Base-by-base conservation (phyloP, 108 stramenopile species). In the Mediolabrus comicus region DNA sequence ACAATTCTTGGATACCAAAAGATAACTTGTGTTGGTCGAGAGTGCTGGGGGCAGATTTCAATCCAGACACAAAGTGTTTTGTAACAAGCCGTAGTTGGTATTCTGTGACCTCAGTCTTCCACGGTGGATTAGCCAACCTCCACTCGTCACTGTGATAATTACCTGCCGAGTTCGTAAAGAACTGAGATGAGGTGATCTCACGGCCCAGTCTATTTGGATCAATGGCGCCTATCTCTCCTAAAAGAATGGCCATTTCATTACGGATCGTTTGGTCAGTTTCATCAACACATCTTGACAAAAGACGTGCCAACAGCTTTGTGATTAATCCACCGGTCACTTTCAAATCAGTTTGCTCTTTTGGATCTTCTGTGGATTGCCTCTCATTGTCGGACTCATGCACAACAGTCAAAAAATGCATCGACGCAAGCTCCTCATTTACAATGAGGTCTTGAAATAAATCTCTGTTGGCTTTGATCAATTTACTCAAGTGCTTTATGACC, bases 181-280 rank as follows among this genome's bases (percentile, higher is more conserved):
- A 66, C 52, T 79, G 83, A 30, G 73, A 72, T 43, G 59, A 60
- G 4, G 57, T 68, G 25, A 64, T 76, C 43, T 85, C 70, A 53
- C 69, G 80, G 9, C 79, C 83, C 17, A 96, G 67, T 41, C 78
- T 65, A 53, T 83, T 69, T 26, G 89, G 82, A 56, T 81, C 87
- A 39, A 96, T 88, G 8, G 89, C 92, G 17, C 92, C 95, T 29
- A 92, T 75, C 71, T 96, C 95, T 14, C 95, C 95, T 4, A 94
- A 58, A 66, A 88, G 91, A 17, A 74, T 65, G 3, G 87, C 92
- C 17, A 94, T 66, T 22, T 80, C 75, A 59, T 89, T 39, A 39
- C 86, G 78, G 25, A 79, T 67, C 17, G 78, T 69, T 25, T 32
- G 30, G 58, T 92, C 86, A 5, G 82, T 74, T 69, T 96, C 95